These are phyloP conservation scores for Lachnellula cervina DNA, from an alignment of 2,329 filamentous ascomycete species.

Conservation along the genomic window DNA sequence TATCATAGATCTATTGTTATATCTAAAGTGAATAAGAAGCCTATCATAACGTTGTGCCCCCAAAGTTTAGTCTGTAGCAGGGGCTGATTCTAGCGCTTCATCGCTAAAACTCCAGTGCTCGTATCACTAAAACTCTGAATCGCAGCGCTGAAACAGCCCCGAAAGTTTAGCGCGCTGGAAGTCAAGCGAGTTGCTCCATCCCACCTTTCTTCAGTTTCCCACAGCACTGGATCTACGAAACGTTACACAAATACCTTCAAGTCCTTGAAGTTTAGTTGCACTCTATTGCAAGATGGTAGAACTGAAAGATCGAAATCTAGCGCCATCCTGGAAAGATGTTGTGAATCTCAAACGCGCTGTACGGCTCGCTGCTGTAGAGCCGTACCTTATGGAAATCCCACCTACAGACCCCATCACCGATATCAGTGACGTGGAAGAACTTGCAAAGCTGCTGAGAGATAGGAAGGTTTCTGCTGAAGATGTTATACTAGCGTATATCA, in stretches of 20 bases:
- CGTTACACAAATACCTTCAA: no score
- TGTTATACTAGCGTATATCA: background rate
- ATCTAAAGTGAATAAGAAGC: no score
- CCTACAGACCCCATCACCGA: conserved; percentile 4
- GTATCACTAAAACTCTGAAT: no score
- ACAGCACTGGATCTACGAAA: no score
- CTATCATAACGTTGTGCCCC: no score
- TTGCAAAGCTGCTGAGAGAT: background rate
- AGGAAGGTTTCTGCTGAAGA: background rate
- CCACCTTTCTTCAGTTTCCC: background rate
- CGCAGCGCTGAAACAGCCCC: no score
- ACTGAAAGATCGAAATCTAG: background rate
- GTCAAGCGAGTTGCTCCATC: background rate
- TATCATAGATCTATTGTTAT: no score
- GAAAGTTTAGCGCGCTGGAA: no score
- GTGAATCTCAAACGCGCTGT: conserved; percentile 4
- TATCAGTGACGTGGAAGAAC: conserved; percentile 5
- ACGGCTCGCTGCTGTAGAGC: background rate
- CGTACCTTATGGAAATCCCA: background rate
- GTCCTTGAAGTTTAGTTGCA: background rate
- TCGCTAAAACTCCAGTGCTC: no score
- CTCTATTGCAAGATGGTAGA: background rate
- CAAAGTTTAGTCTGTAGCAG: no score
- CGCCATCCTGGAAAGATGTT: background rate
- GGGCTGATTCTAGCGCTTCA: no score